Conservation (phyloP, 495 filamentous ascomycete genomes). For the Xylaria longipes region DNA sequence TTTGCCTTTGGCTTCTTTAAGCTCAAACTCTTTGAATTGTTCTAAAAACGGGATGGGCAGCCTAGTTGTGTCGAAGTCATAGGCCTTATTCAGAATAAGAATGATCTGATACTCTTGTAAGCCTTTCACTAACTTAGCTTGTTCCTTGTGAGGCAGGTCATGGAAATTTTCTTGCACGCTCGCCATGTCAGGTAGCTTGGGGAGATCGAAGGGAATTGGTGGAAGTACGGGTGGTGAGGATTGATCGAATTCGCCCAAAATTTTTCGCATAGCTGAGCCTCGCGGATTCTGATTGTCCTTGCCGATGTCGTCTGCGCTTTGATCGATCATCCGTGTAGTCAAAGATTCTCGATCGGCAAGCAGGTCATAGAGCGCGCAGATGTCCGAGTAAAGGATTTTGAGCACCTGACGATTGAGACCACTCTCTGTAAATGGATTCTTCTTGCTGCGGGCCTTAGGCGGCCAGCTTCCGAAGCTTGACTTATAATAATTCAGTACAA, state of each 20-base stretch:
- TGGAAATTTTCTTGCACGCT: conserved; percentile 65
- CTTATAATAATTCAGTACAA: conserved; percentile 79
- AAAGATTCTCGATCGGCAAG: conserved; percentile 76
- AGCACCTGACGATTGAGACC: conserved; percentile 87
- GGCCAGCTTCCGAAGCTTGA: conserved; percentile 90
- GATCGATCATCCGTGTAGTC: conserved; percentile 64
- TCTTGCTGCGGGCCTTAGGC: conserved; percentile 88
- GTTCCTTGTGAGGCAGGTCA: conserved; percentile 70
- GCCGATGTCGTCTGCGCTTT: conserved; percentile 43
- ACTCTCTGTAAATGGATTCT: conserved; percentile 83
- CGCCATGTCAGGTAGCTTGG: conserved; percentile 74
- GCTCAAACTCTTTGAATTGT: conserved; percentile 83
- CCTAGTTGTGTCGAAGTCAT: conserved; percentile 71
- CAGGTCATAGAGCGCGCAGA: conserved; percentile 86
- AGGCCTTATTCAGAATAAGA: conserved; percentile 72
- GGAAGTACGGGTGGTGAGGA: conserved; percentile 87
- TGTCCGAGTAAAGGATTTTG: conserved; percentile 82
- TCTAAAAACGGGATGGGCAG: conserved; percentile 71
- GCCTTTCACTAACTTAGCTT: conserved; percentile 67
- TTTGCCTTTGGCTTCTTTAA: conserved; percentile 73
- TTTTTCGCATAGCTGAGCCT: conserved; percentile 65
- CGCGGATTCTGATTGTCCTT: conserved; percentile 50
- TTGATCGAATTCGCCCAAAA: conserved; percentile 86
- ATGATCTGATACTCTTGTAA: conserved; percentile 80
- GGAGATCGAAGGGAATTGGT: conserved; percentile 89